These are phyloP conservation scores for Oenanthe sinensis DNA, from an alignment of 129 eudicot genomes.

Conservation along the genomic window DNA sequence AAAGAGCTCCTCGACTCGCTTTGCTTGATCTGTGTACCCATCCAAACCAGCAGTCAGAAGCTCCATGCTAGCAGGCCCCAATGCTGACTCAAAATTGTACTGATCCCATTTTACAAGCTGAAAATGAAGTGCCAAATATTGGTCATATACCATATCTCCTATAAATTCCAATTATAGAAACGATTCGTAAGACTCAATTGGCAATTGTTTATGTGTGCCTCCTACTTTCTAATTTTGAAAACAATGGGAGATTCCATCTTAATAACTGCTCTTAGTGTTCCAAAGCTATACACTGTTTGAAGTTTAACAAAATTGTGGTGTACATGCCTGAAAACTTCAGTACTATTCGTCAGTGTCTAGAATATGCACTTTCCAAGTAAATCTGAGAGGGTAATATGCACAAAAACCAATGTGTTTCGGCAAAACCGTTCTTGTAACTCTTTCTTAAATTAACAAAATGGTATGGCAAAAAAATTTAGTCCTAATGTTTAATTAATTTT, in stretches of 20 bases:
- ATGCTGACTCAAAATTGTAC: slow-evolving; percentile 64
- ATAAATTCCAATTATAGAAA: neutral
- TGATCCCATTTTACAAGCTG: slow-evolving; percentile 97
- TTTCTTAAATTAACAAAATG: too few relatives aligned
- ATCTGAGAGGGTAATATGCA: too few relatives aligned
- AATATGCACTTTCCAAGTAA: too few relatives aligned
- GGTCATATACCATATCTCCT: neutral
- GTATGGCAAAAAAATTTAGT: too few relatives aligned
- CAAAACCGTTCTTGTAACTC: too few relatives aligned
- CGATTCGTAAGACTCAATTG: neutral
- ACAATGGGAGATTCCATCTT: neutral
- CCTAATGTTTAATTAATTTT: too few relatives aligned
- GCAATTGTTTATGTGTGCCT: neutral
- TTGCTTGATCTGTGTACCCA: slow-evolving; percentile 67
- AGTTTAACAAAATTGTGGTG: too few relatives aligned
- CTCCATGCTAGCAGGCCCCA: slow-evolving; percentile 89
- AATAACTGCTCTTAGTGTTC: neutral
- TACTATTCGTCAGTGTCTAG: too few relatives aligned
- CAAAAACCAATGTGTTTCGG: too few relatives aligned
- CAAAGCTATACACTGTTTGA: too few relatives aligned
- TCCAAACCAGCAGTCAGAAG: slow-evolving; percentile 73
- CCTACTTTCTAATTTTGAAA: neutral
- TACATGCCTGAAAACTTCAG: too few relatives aligned
- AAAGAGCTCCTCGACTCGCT: slow-evolving; percentile 70
- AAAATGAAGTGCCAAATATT: neutral